Conservation (phyloP, 208 protist genomes). For the Herpetomonas muscarum region DNA sequence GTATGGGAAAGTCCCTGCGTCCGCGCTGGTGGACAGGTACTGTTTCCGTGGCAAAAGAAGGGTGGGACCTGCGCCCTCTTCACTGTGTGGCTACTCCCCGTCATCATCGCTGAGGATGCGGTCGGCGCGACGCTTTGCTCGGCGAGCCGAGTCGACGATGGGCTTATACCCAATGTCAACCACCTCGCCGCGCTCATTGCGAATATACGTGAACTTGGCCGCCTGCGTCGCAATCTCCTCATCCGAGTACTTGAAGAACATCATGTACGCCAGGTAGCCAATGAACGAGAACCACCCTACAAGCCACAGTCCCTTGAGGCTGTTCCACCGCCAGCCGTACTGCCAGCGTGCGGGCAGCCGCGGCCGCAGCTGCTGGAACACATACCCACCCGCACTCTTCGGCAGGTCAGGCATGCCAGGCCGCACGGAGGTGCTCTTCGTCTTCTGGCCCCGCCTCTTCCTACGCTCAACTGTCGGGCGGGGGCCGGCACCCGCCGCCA, state of each 20-base stretch:
- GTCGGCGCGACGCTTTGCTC: constrained; percentile 48
- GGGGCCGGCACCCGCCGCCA: constrained; percentile 10
- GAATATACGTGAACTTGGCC: constrained; percentile 79
- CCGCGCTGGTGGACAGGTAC: no score
- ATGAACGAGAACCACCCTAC: constrained; percentile 47
- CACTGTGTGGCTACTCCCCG: neutral
- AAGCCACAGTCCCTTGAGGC: constrained; percentile 58
- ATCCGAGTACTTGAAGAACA: constrained; percentile 80
- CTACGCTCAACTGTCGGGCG: constrained; percentile 64
- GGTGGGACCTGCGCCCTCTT: neutral
- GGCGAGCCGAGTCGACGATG: constrained; percentile 62
- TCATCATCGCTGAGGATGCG: constrained; percentile 61
- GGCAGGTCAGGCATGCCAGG: constrained; percentile 65
- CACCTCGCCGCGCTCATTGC: constrained; percentile 74
- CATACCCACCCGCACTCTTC: constrained; percentile 75
- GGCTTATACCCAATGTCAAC: constrained; percentile 86
- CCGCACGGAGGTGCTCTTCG: constrained; percentile 12
- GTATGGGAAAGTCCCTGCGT: no score
- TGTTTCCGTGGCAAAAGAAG: no score
- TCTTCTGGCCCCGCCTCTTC: constrained; percentile 32
- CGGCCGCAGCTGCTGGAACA: constrained; percentile 76
- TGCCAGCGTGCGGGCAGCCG: constrained; percentile 74
- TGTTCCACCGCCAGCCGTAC: constrained; percentile 83
- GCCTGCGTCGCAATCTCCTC: constrained; percentile 63
- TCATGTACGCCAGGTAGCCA: constrained; percentile 55